Conservation (phyloP, 495 filamentous ascomycete genomes). For the Aspergillus avenaceus region DNA sequence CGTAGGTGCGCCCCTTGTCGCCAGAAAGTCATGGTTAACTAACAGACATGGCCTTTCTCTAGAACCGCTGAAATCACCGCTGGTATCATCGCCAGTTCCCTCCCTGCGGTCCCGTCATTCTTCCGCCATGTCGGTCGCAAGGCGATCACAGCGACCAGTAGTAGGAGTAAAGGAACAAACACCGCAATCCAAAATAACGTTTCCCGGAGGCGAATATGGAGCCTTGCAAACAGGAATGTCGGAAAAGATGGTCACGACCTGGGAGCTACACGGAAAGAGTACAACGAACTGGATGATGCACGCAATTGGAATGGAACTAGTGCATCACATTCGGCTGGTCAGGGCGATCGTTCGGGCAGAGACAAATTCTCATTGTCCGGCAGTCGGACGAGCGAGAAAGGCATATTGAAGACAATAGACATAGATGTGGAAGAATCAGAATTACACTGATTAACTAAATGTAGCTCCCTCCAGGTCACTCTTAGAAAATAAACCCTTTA, state of each 20-base stretch:
- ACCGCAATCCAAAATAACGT: not conserved
- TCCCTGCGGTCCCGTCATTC: conserved; percentile 18
- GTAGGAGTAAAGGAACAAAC: not conserved
- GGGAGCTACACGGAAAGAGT: too few species aligned
- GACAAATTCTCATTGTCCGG: not conserved
- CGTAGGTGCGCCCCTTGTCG: conserved; percentile 8
- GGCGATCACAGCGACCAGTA: not conserved
- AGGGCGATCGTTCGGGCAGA: conserved; percentile 8
- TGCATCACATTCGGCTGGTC: too few species aligned
- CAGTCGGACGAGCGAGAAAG: conserved; percentile 2
- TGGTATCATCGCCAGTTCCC: conserved; percentile 19
- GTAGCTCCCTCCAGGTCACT: too few species aligned
- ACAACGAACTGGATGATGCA: too few species aligned
- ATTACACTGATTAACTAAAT: too few species aligned
- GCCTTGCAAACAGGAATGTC: too few species aligned
- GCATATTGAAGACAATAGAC: conserved; percentile 22
- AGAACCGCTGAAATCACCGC: conserved; percentile 22
- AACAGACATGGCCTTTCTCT: not conserved
- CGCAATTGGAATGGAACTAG: too few species aligned
- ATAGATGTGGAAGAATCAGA: conserved; percentile 25
- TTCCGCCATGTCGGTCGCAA: conserved; percentile 10
- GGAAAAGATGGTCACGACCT: too few species aligned
- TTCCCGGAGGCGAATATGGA: too few species aligned
- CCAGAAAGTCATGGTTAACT: not conserved
- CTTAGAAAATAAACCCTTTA: too few species aligned